Percentiles rank a stretch among this genome's conserved stretches.
Evolutionary conservation across 345 rosid species (phyloP).

Genomic region (Euphorbia pulcherrima): DNA sequence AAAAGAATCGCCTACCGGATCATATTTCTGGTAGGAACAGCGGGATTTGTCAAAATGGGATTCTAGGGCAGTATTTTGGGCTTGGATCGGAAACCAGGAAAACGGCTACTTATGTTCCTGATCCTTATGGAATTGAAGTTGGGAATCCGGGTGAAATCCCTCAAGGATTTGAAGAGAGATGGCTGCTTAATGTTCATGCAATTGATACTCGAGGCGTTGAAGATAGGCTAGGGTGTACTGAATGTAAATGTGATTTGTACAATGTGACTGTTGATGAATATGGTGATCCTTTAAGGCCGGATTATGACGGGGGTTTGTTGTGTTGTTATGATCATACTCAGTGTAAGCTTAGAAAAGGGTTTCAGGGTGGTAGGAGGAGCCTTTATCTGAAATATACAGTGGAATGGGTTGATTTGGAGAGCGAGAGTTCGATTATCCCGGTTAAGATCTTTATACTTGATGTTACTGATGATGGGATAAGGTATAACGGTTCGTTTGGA

Average conservation of each 20-base stretch:
- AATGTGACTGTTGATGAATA: slow-evolving; percentile 55
- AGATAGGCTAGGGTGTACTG: slow-evolving; percentile 70
- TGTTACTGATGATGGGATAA: slow-evolving; percentile 61
- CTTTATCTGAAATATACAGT: slow-evolving; percentile 62
- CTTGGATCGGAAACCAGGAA: slow-evolving; percentile 80
- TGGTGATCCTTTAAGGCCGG: slow-evolving; percentile 49
- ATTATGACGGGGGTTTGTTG: slow-evolving; percentile 57
- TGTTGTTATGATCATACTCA: slow-evolving; percentile 77
- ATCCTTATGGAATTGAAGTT: slow-evolving; percentile 75
- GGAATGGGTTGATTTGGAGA: slow-evolving; percentile 70
- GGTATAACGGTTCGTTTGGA: slow-evolving; percentile 29
- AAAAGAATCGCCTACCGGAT: slow-evolving; percentile 23
- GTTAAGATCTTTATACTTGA: slow-evolving; percentile 65
- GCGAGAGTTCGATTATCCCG: slow-evolving; percentile 47
- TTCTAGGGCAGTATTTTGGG: slow-evolving; percentile 60
- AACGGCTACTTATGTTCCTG: slow-evolving; percentile 61
- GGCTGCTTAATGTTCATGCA: slow-evolving; percentile 83
- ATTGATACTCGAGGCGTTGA: slow-evolving; percentile 80
- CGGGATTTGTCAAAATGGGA: slow-evolving; percentile 53
- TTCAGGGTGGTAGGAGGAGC: slow-evolving; percentile 41
- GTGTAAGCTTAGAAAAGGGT: slow-evolving; percentile 53
- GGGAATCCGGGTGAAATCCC: slow-evolving; percentile 66
- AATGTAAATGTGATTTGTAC: slow-evolving; percentile 69
- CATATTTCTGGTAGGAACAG: slow-evolving; percentile 34
- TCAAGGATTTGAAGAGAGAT: slow-evolving; percentile 57